Percentiles rank a stretch among this genome's conserved stretches.
phyloP scores from a whole-genome alignment of 176 grass and related monocot genomes.

The Urochloa ruziziensis region DNA sequence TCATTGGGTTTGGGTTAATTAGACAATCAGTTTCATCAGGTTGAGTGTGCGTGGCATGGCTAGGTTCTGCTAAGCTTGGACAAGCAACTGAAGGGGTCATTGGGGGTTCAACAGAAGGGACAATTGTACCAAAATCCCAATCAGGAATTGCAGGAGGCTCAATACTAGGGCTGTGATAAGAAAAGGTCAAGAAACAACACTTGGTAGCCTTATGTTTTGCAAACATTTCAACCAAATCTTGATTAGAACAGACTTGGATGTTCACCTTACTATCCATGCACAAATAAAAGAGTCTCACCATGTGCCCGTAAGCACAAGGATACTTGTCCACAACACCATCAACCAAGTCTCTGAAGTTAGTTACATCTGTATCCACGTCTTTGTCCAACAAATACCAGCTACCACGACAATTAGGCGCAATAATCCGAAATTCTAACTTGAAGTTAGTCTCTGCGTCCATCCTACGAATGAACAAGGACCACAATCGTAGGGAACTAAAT shows the following conservation, averaged over 20 bases:
- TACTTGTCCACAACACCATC: not conserved
- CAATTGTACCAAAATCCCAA: too few relatives aligned
- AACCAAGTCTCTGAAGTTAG: not conserved
- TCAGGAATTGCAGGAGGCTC: too few relatives aligned
- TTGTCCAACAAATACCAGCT: not conserved
- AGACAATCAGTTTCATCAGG: not conserved
- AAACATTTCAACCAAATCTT: not conserved
- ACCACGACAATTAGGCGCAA: not conserved
- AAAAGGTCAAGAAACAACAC: not conserved
- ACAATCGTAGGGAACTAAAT: not conserved
- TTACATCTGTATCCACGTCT: not conserved
- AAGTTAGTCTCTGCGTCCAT: not conserved
- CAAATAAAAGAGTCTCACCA: not conserved
- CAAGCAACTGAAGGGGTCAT: not conserved
- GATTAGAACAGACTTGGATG: not conserved
- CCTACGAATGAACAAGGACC: not conserved
- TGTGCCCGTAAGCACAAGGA: not conserved
- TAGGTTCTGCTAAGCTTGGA: not conserved
- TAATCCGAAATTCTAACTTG: not conserved
- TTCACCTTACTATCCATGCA: too few relatives aligned
- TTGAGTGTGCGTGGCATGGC: not conserved
- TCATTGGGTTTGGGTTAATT: not conserved
- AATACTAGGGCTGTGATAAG: too few relatives aligned
- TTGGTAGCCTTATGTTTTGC: not conserved
- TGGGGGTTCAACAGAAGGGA: not conserved